phyloP scores from a whole-genome alignment of 208 protist genomes.

The Porcisia hertigi region DNA sequence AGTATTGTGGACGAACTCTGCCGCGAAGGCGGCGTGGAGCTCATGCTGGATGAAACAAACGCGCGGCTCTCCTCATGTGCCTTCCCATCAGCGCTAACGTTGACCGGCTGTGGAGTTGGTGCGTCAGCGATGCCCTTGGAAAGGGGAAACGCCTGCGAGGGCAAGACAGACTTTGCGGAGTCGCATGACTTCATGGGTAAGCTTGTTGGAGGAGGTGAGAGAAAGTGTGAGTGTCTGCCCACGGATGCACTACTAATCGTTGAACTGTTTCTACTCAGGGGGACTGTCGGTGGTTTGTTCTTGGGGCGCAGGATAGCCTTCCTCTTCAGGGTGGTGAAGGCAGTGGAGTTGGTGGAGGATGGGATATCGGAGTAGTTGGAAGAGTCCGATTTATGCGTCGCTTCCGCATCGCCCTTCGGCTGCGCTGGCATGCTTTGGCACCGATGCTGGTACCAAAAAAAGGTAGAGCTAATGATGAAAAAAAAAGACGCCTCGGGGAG shows the following conservation, averaged over 20 bases:
- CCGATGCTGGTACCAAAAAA: not conserved
- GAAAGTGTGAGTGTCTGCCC: slow-evolving; percentile 17
- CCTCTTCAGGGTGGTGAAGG: slow-evolving; percentile 5
- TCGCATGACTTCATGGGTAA: not conserved
- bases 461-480: not conserved
- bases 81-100: not conserved
- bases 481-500: not conserved
- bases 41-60: slow-evolving; percentile 5
- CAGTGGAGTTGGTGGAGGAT: not conserved
- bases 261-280: slow-evolving; percentile 22
- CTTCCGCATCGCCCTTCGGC: slow-evolving; percentile 6
- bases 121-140: not conserved
- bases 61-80: not conserved
- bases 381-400: slow-evolving; percentile 12
- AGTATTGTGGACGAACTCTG: slow-evolving; percentile 17
- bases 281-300: slow-evolving; percentile 31
- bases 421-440: slow-evolving; percentile 7
- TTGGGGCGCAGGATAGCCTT: slow-evolving; percentile 26
- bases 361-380: slow-evolving; percentile 1
- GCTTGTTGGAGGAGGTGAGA: slow-evolving; percentile 6
- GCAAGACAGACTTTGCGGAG: not conserved
- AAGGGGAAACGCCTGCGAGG: not conserved
- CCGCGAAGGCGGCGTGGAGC: slow-evolving; percentile 6
- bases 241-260: slow-evolving; percentile 13
- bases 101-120: not conserved